Evolutionary conservation across 139 green algal species (phyloP), one percentile per base, ranked within the genome.

Genomic region (Chlamydomonas applanata): DNA sequence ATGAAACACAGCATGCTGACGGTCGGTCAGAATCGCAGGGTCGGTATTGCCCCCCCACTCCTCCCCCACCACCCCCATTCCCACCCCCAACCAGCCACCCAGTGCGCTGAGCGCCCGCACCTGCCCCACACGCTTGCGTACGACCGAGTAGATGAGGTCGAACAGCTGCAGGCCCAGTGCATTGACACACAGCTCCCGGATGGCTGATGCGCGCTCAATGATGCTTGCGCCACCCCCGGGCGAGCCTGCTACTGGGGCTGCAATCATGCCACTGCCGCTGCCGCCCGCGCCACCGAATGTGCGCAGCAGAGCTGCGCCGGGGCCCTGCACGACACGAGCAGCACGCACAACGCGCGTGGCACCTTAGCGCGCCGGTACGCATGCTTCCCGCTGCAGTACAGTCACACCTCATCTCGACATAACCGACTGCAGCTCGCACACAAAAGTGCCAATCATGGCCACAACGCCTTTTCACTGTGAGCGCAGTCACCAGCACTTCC

Each of bases 101-200:
- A n/a, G n/a, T n/a, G n/a, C n/a, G n/a, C n/a, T n/a, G n/a, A n/a
- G n/a, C n/a, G n/a, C n/a, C n/a, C n/a, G n/a, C 25, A 27, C 70
- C 54, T n/a, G 56, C 16, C 71, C 54, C 78, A 82, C 71, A 25
- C 78, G 78, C 40, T 74, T 73, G 33, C 78, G 72, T 25, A 79
- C 36, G 36, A 71, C 67, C 3, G 35, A 56, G 40, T 83, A 83
- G 44, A 83, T 79, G 19, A 83, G 66, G 32, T 85, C 79, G 40
- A 77, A 82, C 34, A 85, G 46, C 63, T 68, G 70, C 57, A 59
- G 71, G 24, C 79, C 79, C 64, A 85, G 71, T 44, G 75, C 72
- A 24, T 62, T 60, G 3, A 60, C 46, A 44, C 79, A 85, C 27
- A 79, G 53, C 75, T 76, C 68, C 0, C 80, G 45, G 17, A 85